Evolutionary conservation across 305 asterid species (phyloP).

Genomic region (Stenogyne calaminthoides): DNA sequence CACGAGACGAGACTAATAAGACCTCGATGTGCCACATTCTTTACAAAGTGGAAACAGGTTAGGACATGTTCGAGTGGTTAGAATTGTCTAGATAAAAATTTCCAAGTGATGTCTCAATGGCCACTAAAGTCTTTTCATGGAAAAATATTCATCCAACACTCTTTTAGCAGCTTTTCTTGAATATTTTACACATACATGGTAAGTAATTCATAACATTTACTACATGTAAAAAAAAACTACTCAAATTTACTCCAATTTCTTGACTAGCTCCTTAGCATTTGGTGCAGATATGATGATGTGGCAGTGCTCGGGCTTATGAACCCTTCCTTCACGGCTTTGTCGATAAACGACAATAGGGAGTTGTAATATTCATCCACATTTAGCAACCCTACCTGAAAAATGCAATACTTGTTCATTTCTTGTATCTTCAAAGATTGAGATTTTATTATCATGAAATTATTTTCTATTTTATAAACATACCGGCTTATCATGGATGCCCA

Average conservation of each 20-base stretch:
- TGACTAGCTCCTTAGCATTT: conserved; percentile 72
- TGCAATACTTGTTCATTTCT: not conserved
- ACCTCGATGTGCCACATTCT: not conserved
- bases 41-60: conserved; percentile 5
- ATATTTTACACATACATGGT: not conserved
- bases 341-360: conserved; percentile 73
- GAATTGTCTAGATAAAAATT: not conserved
- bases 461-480: conserved; percentile 34
- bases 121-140: conserved; percentile 20
- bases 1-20: not conserved
- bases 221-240: not conserved
- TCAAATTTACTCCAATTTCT: conserved; percentile 67
- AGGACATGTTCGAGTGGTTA: conserved; percentile 13
- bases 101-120: conserved; percentile 31
- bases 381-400: conserved; percentile 79
- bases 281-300: conserved; percentile 92
- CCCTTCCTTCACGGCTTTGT: conserved; percentile 92
- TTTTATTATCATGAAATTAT: not conserved
- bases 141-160: not conserved
- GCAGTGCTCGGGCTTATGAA: conserved; percentile 76
- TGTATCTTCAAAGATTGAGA: not conserved
- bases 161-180: not conserved
- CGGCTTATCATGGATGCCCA: conserved; percentile 94
- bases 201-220: not conserved
- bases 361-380: conserved; percentile 89